Base-by-base conservation (phyloP, 371 early-diverging fungal genomes). In the Rhizopus stolonifer region DNA sequence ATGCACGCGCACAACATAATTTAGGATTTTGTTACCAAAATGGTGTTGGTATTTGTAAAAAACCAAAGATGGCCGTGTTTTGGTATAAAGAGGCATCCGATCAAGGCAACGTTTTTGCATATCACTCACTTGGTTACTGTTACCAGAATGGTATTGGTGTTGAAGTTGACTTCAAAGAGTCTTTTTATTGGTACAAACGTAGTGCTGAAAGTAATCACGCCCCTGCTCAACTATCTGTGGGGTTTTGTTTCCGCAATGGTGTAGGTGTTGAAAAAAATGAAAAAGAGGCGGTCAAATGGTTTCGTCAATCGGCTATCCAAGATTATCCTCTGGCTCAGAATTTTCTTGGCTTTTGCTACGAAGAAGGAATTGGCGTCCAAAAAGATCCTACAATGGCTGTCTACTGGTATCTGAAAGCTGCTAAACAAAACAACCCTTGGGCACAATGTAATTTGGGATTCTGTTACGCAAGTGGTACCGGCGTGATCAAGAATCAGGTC, bases 91-190 rank as follows among this genome's bases (percentile, higher is more conserved):
- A 77, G 22, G 80, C 93, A 5, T 92, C 94, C 0, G 85, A 79
- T 29, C 79, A 81, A 46, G 89, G 87, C 24, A 87, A 90, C 52
- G 77, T 86, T 15, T 82, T 87, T 54, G 94, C 91, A 4, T 81
- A 82, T 46, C 90, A 91, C 25, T 88, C 89, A 3, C 77, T 94
- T 23, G 96, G 93, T 7, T 93, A 89, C 59, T 94, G 95, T 60
- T 93, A 88, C 65, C 90, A 90, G 43, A 89, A 94, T 63, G 95
- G 94, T 14, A 79, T 89, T 48, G 93, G 93, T 17, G 85, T 91
- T 4, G 69, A 61, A 14, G 77, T 77, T 13, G 74, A 91, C 67
- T 72, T 82, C 32, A 64, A 72, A 25, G 72, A 79, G 53, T 89
- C 92, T 4, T 81, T 92, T 9, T 80, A 83, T 57, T 83, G 77